Evolutionary conservation across 169 alveolate genomes (phyloP).

Genomic region (Besnoitia besnoiti): DNA sequence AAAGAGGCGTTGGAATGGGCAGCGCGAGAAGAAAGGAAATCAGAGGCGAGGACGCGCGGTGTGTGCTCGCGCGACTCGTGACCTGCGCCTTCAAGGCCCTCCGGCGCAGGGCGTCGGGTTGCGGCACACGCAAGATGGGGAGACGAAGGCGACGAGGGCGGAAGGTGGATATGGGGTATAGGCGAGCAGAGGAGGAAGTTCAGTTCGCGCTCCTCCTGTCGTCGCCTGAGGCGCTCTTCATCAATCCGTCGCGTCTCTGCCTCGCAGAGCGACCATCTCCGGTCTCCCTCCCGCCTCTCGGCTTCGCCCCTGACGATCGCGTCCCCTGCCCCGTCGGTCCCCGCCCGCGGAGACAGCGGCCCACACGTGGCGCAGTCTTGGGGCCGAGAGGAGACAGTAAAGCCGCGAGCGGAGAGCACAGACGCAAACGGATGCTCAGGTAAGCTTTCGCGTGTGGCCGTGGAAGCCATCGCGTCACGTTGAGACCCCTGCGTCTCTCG

Average conservation of each 20-base stretch:
- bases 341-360: neutral
- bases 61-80: too few species aligned
- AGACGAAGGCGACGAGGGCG: neutral
- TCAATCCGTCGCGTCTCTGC: neutral
- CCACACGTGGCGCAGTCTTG: neutral
- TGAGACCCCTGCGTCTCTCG: too few species aligned
- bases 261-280: too few species aligned
- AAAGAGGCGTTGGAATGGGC: neutral
- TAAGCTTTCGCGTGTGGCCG: neutral
- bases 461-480: too few species aligned
- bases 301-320: too few species aligned
- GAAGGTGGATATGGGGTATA: slow-evolving; percentile 25
- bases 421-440: neutral
- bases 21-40: too few species aligned
- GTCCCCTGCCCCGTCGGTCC: too few species aligned
- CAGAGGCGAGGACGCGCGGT: too few species aligned
- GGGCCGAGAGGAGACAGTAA: neutral
- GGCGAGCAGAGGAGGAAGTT: slow-evolving; percentile 7
- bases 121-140: neutral
- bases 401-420: neutral
- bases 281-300: too few species aligned
- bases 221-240: neutral
- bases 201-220: neutral
- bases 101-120: neutral
- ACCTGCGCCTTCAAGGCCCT: neutral